Conservation (phyloP, 1,284 basidiomycete genomes). For the Inonotus obliquus region DNA sequence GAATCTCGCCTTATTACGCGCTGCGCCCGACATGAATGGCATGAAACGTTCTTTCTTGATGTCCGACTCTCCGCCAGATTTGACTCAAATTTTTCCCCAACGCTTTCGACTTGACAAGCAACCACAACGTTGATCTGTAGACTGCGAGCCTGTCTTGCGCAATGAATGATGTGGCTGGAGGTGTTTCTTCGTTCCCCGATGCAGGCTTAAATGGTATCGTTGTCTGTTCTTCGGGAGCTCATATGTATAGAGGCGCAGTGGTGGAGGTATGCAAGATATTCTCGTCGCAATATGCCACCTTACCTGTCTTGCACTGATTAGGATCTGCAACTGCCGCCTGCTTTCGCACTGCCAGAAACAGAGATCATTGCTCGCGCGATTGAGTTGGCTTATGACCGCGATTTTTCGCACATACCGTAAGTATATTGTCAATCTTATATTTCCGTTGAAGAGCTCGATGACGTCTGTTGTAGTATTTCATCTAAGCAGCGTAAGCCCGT, state of each 20-base stretch:
- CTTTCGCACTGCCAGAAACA: constrained; percentile 73
- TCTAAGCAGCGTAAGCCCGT: constrained; percentile 67
- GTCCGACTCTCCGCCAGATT: neutral
- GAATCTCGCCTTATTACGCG: neutral
- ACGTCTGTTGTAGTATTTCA: constrained; percentile 52
- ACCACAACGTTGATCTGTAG: neutral
- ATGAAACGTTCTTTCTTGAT: neutral
- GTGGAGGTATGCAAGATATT: constrained; percentile 55
- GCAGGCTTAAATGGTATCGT: neutral
- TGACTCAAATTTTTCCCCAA: neutral
- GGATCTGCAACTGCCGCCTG: constrained; percentile 87
- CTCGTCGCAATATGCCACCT: neutral
- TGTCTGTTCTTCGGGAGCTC: constrained; percentile 23
- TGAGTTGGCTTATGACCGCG: constrained; percentile 83
- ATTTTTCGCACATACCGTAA: constrained; percentile 88
- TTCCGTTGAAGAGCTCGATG: neutral
- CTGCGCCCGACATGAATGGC: neutral
- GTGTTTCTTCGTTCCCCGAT: neutral
- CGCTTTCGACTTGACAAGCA: neutral
- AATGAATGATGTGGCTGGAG: neutral
- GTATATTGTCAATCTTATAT: constrained; percentile 20
- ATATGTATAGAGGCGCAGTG: constrained; percentile 77
- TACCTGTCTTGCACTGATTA: constrained; percentile 28
- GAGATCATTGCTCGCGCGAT: constrained; percentile 73
- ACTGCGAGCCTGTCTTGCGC: no score